phyloP scores from a whole-genome alignment of 768 basidiomycete genomes.

The Scleroderma bovista region DNA sequence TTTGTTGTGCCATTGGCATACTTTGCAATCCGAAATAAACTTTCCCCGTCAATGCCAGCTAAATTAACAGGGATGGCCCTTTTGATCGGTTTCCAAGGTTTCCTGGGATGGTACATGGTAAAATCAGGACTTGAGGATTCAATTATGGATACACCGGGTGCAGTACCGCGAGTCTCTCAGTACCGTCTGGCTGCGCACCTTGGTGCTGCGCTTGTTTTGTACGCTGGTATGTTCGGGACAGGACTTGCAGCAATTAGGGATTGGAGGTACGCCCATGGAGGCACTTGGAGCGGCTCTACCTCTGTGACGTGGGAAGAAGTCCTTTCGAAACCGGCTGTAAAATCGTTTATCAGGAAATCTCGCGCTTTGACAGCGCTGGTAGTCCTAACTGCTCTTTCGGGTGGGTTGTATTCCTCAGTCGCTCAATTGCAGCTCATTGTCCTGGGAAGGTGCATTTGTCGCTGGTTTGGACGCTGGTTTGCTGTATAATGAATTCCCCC shows the following conservation, averaged over 20 bases:
- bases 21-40: constrained; percentile 65
- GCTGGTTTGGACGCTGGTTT: constrained; percentile 96
- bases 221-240: constrained; percentile 84
- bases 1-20: constrained; percentile 85
- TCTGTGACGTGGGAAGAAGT: constrained; percentile 38
- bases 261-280: constrained; percentile 60
- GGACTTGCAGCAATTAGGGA: constrained; percentile 76
- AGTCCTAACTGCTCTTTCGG: constrained; percentile 88
- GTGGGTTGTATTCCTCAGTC: constrained; percentile 36
- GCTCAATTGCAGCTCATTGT: constrained; percentile 1
- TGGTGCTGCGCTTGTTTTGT: constrained; percentile 86
- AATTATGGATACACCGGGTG: constrained; percentile 71
- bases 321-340: constrained; percentile 52
- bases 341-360: constrained; percentile 52
- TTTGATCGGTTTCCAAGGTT: constrained; percentile 87
- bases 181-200: constrained; percentile 95
- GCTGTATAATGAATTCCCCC: constrained; percentile 96
- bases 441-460: constrained; percentile 81
- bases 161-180: constrained; percentile 93
- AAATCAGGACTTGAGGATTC: constrained; percentile 89
- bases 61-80: constrained; percentile 67
- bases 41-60: constrained; percentile 56
- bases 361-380: constrained; percentile 71
- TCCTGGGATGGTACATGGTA: constrained; percentile 99
- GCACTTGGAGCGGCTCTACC: constrained; percentile 52